These are phyloP conservation scores for Entelexis sorbosivorans DNA, from an alignment of 1,139 yeast species.

Conservation along the genomic window DNA sequence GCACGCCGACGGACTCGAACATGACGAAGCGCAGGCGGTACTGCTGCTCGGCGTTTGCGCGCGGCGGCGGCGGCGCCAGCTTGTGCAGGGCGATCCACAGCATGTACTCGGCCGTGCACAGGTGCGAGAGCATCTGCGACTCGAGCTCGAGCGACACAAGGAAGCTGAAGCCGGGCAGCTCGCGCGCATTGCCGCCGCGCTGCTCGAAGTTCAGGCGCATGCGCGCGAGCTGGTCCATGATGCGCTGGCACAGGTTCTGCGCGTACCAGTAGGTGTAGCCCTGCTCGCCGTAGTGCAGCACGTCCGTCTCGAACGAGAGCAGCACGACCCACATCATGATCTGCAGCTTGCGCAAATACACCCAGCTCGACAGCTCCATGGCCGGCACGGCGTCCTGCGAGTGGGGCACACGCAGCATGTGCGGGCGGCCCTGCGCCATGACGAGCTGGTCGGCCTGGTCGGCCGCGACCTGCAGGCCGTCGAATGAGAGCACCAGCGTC, in stretches of 20 bases:
- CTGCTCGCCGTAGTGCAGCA: slow-evolving; percentile 64
- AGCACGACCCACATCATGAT: slow-evolving; percentile 63
- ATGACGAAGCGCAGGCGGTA: slow-evolving; percentile 68
- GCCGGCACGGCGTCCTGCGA: slow-evolving; percentile 31
- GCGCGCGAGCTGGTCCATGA: slow-evolving; percentile 42
- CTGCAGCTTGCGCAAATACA: slow-evolving; percentile 52
- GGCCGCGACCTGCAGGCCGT: slow-evolving; percentile 72
- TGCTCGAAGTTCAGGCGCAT: slow-evolving; percentile 39
- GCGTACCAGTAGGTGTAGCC: slow-evolving; percentile 60
- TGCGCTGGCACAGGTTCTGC: slow-evolving; percentile 41
- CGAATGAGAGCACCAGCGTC: slow-evolving; percentile 54
- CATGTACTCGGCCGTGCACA: slow-evolving; percentile 35
- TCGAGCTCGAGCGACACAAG: slow-evolving; percentile 32
- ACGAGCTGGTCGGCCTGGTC: slow-evolving; percentile 88
- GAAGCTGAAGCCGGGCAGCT: slow-evolving; percentile 33
- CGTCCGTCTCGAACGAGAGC: slow-evolving; percentile 65
- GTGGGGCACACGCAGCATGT: slow-evolving; percentile 1
- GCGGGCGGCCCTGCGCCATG: slow-evolving; percentile 33
- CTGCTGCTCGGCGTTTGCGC: slow-evolving; percentile 38
- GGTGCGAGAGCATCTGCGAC: slow-evolving; percentile 32
- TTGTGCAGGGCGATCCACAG: slow-evolving; percentile 35
- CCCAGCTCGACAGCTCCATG: slow-evolving; percentile 54
- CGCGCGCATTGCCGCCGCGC: slow-evolving; percentile 20
- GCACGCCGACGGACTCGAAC: slow-evolving; percentile 73
- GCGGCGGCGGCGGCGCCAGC: slow-evolving; percentile 30